Evolutionary conservation across 345 rosid species (phyloP).

Genomic region (Populus alba): DNA sequence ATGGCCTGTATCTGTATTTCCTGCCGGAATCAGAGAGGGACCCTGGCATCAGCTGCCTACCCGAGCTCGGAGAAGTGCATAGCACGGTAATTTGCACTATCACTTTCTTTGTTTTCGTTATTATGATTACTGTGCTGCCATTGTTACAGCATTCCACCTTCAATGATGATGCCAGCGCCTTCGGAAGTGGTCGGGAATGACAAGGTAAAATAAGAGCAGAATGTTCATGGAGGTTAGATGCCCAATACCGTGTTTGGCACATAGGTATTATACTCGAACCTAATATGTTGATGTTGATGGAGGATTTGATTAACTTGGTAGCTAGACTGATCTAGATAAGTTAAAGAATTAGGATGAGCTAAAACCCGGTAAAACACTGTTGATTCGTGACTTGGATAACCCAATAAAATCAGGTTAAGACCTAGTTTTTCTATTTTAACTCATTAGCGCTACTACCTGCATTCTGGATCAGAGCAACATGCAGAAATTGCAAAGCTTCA

Average conservation of each 20-base stretch:
- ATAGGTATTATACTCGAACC: too few species aligned
- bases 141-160: conserved; percentile 9
- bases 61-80: conserved; percentile 54
- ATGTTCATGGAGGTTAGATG: neutral
- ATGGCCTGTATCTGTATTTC: conserved; percentile 1
- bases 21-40: conserved; percentile 68
- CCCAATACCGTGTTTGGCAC: too few species aligned
- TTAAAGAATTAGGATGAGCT: rapidly evolving
- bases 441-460: neutral
- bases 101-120: neutral
- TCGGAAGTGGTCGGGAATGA: neutral
- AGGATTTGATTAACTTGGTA: too few species aligned
- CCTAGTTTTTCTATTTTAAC: too few species aligned
- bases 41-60: conserved; percentile 69
- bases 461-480: neutral
- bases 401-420: too few species aligned
- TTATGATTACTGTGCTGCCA: conserved; percentile 35
- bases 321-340: too few species aligned
- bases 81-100: conserved; percentile 45
- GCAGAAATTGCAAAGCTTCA: neutral
- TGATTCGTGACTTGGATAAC: too few species aligned
- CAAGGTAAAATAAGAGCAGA: neutral
- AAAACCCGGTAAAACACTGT: too few species aligned
- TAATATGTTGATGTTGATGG: too few species aligned
- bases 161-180: neutral